phyloP scores from a whole-genome alignment of 176 grass and related monocot species.

The Lolium rigidum region DNA sequence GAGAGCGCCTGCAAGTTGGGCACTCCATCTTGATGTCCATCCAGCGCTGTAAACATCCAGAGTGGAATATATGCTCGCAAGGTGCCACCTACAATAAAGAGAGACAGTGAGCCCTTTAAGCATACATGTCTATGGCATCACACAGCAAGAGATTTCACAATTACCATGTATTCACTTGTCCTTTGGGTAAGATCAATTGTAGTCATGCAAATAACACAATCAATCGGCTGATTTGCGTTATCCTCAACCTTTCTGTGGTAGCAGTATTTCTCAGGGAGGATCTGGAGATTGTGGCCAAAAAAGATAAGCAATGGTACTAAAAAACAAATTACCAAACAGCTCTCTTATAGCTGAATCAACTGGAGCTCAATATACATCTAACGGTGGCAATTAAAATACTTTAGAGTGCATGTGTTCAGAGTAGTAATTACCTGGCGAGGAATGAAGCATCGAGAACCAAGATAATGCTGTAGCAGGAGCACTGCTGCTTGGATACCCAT shows the following conservation, averaged over 20 bases:
- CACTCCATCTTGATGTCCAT: constrained; percentile 99
- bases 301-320: constrained; percentile 24
- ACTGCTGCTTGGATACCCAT: constrained; percentile 74
- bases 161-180: constrained; percentile 97
- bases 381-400: background rate
- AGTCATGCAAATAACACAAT: constrained; percentile 99
- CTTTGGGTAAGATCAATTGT: constrained; percentile 75
- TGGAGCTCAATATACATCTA: constrained; percentile 11
- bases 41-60: constrained; percentile 97
- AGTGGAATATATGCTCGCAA: constrained; percentile 98
- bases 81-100: constrained; percentile 77
- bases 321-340: background rate
- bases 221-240: constrained; percentile 56
- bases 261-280: constrained; percentile 95
- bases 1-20: constrained; percentile 87
- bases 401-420: background rate
- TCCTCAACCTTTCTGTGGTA: constrained; percentile 86
- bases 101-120: background rate
- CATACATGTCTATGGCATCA: background rate
- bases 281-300: constrained; percentile 54
- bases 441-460: constrained; percentile 98
- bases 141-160: constrained; percentile 7
- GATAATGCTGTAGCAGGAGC: constrained; percentile 91
- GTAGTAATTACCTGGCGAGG: constrained; percentile 78
- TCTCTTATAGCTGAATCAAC: background rate